Evolutionary conservation across 2,329 filamentous ascomycete species (phyloP).

Genomic region (Verticillium zaregamsianum): DNA sequence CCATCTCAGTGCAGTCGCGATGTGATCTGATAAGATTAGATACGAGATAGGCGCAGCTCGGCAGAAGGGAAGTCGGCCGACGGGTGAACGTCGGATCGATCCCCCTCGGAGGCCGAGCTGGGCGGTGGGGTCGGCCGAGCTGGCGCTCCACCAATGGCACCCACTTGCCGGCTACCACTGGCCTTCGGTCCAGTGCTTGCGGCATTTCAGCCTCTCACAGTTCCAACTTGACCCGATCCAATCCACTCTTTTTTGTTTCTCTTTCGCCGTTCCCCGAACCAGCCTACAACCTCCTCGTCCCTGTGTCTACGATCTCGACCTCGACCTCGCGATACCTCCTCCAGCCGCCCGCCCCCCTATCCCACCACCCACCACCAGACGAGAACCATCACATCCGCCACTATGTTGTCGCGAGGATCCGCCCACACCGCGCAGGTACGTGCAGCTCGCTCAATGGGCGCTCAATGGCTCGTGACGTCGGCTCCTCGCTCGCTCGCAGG

Average conservation of each 20-base stretch:
- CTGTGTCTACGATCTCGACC: background rate
- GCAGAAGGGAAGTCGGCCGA: background rate
- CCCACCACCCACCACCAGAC: background rate
- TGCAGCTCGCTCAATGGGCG: conserved; percentile 14
- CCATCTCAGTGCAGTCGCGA: background rate
- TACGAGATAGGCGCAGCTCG: background rate
- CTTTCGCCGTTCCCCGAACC: background rate
- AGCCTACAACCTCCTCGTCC: background rate
- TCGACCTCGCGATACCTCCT: background rate
- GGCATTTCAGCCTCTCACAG: background rate
- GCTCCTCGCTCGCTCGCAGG: background rate
- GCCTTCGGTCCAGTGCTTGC: background rate
- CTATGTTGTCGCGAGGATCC: conserved; percentile 57
- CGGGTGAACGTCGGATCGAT: background rate
- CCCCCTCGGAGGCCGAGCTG: background rate
- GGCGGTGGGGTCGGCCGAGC: background rate
- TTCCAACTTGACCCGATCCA: background rate
- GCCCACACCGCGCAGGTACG: conserved; percentile 54
- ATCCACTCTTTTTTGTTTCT: background rate
- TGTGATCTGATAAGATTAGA: background rate
- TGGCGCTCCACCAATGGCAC: background rate
- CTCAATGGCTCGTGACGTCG: conserved; percentile 3
- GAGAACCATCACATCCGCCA: conserved; percentile 17
- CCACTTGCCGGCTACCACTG: background rate
- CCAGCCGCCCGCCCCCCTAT: background rate